Base-by-base conservation (phyloP, 352 stramenopile species). In the Phytophthora agathidicida region DNA sequence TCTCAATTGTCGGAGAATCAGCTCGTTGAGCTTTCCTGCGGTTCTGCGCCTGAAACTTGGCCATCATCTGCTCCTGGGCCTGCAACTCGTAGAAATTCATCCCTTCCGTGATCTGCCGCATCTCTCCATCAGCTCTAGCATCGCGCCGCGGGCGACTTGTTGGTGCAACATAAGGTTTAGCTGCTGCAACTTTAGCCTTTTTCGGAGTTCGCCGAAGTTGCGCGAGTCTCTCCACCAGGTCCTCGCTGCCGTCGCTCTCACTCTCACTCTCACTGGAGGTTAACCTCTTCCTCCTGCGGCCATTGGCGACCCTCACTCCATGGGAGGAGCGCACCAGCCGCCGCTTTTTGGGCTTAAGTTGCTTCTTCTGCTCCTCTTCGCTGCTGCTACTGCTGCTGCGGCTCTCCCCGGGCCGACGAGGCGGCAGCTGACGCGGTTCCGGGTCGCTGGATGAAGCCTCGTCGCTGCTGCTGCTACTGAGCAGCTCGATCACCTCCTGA, bases 21-120 rank as follows among this genome's bases (percentile, higher is more conserved):
- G n/a, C n/a, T 16, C 22, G 10, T 1, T 33, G 30, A 22, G 13
- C n/a, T 66, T 41, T 65, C 51, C 60, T 55, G 5, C 56, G 45
- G 26, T 75, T 70, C 51, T 68, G 58, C 14, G 51, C 50, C 44
- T 77, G 73, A 27, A 83, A 71, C 6, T 66, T 50, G 33, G 68
- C 73, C 33, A 79, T 63, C 41, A 77, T 54, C 19, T 69, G 68
- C 44, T 87, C 60, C 55, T 87, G 77, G 3, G 71, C 74, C 24
- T 87, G 77, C 16, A 87, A 50, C 46, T 87, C 77, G 19, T 66
- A 68, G 36, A 80, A 60, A 13, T 46, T 75, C 59, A 87, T 74
- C 1, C 52, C 63, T 48, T 87, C 71, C 7, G 58, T 68, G 19
- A 85, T 72, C 8, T 59, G 24, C 3, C 43, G 38, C 61, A 56